A percentile compares a stretch with the other conserved stretches of the same genome.
Evolutionary conservation across 805 yeast genomes (phyloP).

Genomic region (Cyberlindnera meyerae): DNA sequence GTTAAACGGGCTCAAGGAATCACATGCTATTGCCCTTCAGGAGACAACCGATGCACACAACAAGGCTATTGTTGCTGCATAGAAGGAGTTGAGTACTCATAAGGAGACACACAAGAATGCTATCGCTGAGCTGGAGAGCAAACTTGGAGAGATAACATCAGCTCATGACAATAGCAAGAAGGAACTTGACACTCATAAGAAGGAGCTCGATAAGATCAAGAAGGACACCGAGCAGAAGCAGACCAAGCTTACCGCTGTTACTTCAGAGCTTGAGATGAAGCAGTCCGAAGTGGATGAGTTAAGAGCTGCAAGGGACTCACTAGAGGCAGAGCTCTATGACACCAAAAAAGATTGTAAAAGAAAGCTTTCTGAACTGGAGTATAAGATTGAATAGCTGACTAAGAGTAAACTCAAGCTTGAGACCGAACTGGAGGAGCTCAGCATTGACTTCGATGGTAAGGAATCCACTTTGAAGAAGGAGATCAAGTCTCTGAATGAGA

Average conservation of each 20-base stretch:
- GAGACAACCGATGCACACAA: slow-evolving; percentile 2
- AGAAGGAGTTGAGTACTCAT: slow-evolving; percentile 7
- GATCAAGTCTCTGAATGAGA: slow-evolving; percentile 23
- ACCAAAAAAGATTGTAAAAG: slow-evolving; percentile 1
- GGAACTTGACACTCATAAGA: slow-evolving; percentile 8
- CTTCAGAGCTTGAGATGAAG: slow-evolving; percentile 3
- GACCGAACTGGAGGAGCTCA: slow-evolving; percentile 23
- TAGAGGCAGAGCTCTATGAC: slow-evolving; percentile 4
- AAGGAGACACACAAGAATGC: slow-evolving; percentile 5
- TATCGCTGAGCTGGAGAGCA: not conserved
- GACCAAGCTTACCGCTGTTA: not conserved
- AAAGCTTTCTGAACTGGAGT: slow-evolving; percentile 3
- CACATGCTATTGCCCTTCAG: not conserved
- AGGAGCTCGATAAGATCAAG: slow-evolving; percentile 1
- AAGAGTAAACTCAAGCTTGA: slow-evolving; percentile 12
- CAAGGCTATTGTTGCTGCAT: slow-evolving; percentile 1
- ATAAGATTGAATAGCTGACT: slow-evolving; percentile 4
- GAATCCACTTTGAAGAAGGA: slow-evolving; percentile 26
- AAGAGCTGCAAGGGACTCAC: not conserved
- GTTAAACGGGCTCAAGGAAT: not conserved
- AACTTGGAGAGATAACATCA: slow-evolving; percentile 1
- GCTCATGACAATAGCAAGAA: not conserved
- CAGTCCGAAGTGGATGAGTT: slow-evolving; percentile 2
- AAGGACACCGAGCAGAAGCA: slow-evolving; percentile 2
- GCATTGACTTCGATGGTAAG: slow-evolving; percentile 26